phyloP scores from a whole-genome alignment of 306 rosid species.

The Lathyrus sativus region DNA sequence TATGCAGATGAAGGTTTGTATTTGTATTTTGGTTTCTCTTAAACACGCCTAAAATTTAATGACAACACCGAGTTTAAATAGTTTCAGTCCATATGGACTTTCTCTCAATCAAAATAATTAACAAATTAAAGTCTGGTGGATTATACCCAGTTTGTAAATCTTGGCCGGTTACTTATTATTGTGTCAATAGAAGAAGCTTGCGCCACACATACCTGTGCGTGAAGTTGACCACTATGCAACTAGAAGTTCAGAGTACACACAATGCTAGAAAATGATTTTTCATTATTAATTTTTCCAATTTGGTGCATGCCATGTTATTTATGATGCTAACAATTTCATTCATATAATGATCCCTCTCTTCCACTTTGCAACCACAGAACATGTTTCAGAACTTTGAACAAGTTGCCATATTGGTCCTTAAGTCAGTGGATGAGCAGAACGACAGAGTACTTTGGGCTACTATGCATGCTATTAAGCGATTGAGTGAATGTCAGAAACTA shows the following conservation, averaged over 20 bases:
- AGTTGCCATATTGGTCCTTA: neutral
- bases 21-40: constrained; percentile 1
- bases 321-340: neutral
- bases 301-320: neutral
- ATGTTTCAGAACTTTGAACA: neutral
- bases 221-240: neutral
- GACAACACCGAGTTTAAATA: neutral
- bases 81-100: neutral
- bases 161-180: neutral
- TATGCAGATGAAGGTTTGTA: neutral
- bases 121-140: neutral
- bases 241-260: neutral
- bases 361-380: constrained; percentile 13
- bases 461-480: neutral
- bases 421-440: constrained; percentile 23
- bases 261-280: neutral
- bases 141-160: neutral
- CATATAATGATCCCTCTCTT: neutral
- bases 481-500: neutral
- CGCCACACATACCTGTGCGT: neutral
- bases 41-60: neutral
- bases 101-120: neutral
- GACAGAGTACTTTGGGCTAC: constrained; percentile 34
- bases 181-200: neutral
- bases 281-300: neutral